Evolutionary conservation across 78 protist species (phyloP).

Genomic region (Dictyostelium intermedium): DNA sequence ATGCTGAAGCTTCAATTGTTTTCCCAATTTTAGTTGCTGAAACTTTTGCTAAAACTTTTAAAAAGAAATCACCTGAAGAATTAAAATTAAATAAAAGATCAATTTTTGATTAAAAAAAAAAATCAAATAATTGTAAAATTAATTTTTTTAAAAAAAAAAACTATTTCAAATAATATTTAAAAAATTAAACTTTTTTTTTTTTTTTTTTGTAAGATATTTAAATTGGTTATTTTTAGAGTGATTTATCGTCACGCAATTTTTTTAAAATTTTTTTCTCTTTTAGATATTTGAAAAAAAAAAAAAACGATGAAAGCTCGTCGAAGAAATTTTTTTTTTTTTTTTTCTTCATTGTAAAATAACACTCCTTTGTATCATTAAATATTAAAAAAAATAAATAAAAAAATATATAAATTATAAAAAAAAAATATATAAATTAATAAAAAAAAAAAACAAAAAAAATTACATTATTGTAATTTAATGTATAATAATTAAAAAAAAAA

Average conservation of each 20-base stretch:
- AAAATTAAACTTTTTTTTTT: no score
- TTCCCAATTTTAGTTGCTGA: slow-evolving; percentile 93
- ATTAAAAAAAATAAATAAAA: background rate
- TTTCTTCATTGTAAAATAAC: no score
- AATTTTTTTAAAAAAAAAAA: background rate
- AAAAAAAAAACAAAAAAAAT: background rate
- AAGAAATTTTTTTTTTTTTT: no score
- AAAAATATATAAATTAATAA: background rate
- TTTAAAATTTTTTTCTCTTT: no score
- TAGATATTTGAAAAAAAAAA: no score
- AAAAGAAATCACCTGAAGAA: slow-evolving; percentile 5
- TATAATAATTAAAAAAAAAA: background rate
- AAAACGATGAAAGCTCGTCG: no score
- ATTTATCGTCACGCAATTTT: no score
- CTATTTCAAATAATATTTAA: background rate
- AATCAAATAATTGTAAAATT: background rate
- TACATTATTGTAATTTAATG: background rate
- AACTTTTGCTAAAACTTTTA: slow-evolving; percentile 86
- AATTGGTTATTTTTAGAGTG: no score
- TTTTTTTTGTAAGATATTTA: no score
- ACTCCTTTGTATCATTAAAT: no score
- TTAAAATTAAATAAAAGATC: slow-evolving; percentile 22
- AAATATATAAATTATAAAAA: no score
- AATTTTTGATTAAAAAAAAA: slow-evolving; percentile 1
- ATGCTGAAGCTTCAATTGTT: slow-evolving; percentile 89